Conservation (phyloP, 164 flowering plant species). For the Chimonanthus praecox region DNA sequence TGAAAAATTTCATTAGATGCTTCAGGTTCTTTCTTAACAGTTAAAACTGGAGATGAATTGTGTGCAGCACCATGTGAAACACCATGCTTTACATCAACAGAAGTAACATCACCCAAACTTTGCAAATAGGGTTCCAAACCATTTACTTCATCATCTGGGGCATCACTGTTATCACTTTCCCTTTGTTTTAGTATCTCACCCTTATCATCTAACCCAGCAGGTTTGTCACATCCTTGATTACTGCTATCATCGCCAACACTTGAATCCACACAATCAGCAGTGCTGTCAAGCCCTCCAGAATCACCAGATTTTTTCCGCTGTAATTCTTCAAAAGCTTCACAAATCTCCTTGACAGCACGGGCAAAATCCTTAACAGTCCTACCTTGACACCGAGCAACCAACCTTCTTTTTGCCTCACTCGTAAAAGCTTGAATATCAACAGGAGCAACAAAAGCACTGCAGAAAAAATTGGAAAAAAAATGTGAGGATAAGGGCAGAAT, state of each 20-base stretch:
- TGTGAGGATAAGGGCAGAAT: neutral
- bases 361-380: constrained; percentile 64
- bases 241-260: constrained; percentile 20
- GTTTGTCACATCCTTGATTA: neutral
- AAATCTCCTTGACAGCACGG: constrained; percentile 86
- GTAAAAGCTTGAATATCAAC: constrained; percentile 87
- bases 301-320: constrained; percentile 34
- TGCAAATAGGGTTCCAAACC: constrained; percentile 32
- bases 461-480: constrained; percentile 7
- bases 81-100: constrained; percentile 30
- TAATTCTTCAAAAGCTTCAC: constrained; percentile 65
- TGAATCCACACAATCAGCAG: constrained; percentile 21
- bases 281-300: constrained; percentile 27
- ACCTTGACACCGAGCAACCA: constrained; percentile 64
- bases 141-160: constrained; percentile 24
- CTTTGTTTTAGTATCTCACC: constrained; percentile 13
- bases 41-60: constrained; percentile 16
- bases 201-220: constrained; percentile 23
- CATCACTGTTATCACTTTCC: constrained; percentile 18
- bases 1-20: constrained; percentile 17
- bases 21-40: constrained; percentile 18
- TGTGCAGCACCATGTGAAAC: constrained; percentile 8
- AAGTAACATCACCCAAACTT: constrained; percentile 19
- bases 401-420: constrained; percentile 54
- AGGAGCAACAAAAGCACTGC: constrained; percentile 93